A percentile compares a stretch with the other conserved stretches of the same genome.
phyloP scores from a whole-genome alignment of 176 grass and related monocot genomes.

The Zoysia japonica region DNA sequence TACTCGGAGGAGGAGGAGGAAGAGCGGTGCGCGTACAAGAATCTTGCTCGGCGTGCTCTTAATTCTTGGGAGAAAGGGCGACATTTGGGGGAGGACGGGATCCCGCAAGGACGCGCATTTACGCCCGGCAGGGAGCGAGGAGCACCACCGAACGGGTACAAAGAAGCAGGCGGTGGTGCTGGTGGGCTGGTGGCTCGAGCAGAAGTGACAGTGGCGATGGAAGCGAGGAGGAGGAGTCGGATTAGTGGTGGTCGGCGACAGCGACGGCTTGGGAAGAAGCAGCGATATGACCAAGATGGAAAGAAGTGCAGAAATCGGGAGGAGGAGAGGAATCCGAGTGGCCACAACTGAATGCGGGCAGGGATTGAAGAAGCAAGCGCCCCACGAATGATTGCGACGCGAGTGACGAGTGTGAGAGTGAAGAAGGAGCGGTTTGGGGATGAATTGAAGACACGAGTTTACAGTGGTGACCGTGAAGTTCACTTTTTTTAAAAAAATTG shows the following conservation, averaged over 20 bases:
- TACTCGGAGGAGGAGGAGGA: background rate
- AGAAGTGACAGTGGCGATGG: constrained; percentile 29
- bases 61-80: constrained; percentile 17
- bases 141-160: background rate
- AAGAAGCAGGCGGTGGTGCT: background rate
- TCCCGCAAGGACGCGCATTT: constrained; percentile 49
- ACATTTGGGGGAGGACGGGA: constrained; percentile 33
- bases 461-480: too few species aligned
- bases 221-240: constrained; percentile 8
- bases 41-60: constrained; percentile 2
- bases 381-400: background rate
- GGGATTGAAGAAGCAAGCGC: background rate
- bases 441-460: background rate
- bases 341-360: background rate
- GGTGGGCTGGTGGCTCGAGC: background rate
- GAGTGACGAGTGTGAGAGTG: too few species aligned
- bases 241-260: background rate
- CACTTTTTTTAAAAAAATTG: too few species aligned
- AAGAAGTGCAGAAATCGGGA: constrained; percentile 22
- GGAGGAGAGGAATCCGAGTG: background rate
- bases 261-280: background rate
- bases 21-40: background rate
- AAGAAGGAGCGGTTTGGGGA: constrained; percentile 20
- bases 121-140: constrained; percentile 4
- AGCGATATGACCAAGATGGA: background rate